These are phyloP conservation scores for Paracoccidioides lutzii DNA, from an alignment of 2,329 filamentous ascomycete genomes.

Conservation along the genomic window DNA sequence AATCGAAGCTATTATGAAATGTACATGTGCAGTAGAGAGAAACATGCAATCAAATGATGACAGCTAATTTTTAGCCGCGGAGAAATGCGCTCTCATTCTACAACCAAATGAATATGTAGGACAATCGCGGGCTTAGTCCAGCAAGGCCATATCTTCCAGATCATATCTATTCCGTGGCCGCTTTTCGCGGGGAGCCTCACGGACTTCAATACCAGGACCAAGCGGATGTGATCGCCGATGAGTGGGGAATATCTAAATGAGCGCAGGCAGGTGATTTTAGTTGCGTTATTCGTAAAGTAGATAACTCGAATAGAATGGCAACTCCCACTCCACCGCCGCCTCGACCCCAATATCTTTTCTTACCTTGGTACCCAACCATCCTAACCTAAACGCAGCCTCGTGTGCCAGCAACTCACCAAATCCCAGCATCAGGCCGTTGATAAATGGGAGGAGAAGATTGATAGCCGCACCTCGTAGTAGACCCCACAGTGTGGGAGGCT, in stretches of 20 bases:
- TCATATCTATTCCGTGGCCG: conserved; percentile 41
- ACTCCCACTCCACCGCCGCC: too few species aligned
- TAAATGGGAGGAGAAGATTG: conserved; percentile 86
- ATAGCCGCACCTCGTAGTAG: conserved; percentile 80
- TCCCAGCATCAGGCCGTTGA: conserved; percentile 96
- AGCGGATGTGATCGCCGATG: conserved; percentile 53
- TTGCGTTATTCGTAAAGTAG: not conserved
- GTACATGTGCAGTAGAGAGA: too few species aligned
- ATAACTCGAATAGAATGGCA: not conserved
- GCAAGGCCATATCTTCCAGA: conserved; percentile 52
- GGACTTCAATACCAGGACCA: conserved; percentile 72
- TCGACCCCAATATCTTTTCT: conserved; percentile 13
- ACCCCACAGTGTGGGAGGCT: conserved; percentile 75
- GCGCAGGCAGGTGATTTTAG: not conserved
- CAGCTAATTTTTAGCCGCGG: not conserved
- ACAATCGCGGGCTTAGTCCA: conserved; percentile 43
- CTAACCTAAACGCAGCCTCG: conserved; percentile 81
- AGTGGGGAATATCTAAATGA: conserved; percentile 42
- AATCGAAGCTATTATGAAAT: not conserved
- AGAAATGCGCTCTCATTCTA: not conserved
- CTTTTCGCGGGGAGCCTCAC: conserved; percentile 48
- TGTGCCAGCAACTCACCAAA: conserved; percentile 96
- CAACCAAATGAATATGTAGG: not conserved
- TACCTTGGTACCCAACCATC: conserved; percentile 92
- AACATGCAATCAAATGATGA: not conserved